These are phyloP conservation scores for Breviolum minutum DNA, from an alignment of 73 alveolate species.

Conservation along the genomic window DNA sequence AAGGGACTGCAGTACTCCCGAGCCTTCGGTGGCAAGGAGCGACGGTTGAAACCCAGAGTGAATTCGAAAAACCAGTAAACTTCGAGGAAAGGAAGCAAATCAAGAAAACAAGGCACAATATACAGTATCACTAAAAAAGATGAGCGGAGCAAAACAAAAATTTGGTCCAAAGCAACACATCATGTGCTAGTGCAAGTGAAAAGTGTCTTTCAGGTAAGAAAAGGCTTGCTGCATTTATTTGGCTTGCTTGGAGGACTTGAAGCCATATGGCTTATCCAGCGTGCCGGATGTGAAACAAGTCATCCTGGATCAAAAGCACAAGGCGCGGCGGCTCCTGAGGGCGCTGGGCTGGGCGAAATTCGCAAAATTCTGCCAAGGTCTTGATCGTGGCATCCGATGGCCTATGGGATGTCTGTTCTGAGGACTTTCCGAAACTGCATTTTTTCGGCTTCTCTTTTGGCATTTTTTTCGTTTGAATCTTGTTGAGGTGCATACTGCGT, in stretches of 20 bases:
- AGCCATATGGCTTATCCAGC: constrained; percentile 56
- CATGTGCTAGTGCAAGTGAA: no score
- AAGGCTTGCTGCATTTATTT: neutral
- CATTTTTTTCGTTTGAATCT: no score
- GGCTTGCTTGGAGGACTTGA: constrained; percentile 21
- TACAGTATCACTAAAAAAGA: no score
- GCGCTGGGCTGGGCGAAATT: no score
- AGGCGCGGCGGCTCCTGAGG: no score
- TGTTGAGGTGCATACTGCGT: no score
- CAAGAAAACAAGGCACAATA: no score
- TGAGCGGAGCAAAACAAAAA: no score
- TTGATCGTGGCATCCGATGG: constrained; percentile 53
- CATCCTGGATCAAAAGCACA: neutral
- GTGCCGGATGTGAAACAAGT: constrained; percentile 32
- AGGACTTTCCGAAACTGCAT: neutral
- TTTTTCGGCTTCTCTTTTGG: no score
- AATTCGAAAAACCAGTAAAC: neutral
- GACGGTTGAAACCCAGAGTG: neutral
- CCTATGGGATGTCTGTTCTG: constrained; percentile 49
- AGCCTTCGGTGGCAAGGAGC: constrained; percentile 74
- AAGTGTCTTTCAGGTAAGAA: neutral
- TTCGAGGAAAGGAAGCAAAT: no score
- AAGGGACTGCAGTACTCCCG: constrained; percentile 42
- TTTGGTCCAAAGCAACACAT: no score
- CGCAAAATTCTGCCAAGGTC: no score